These are phyloP conservation scores for Ustilago shanxiensis DNA, from an alignment of 1,284 basidiomycete species.

Conservation along the genomic window DNA sequence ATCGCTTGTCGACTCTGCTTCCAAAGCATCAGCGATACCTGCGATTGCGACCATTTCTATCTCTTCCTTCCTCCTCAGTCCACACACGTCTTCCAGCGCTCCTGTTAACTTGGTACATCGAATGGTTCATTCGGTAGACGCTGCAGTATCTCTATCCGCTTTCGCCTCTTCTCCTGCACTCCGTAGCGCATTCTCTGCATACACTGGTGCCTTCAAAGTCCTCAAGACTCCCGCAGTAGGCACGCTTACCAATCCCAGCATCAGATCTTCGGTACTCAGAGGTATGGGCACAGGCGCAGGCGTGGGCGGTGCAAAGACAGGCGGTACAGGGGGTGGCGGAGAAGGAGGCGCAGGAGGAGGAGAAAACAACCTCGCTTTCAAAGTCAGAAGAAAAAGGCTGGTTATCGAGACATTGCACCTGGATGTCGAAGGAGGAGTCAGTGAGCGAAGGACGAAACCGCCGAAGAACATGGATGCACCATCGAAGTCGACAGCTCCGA, in stretches of 20 bases:
- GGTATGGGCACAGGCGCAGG: slow-evolving; percentile 60
- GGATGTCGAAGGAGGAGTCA: slow-evolving; percentile 89
- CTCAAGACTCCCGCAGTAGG: slow-evolving; percentile 59
- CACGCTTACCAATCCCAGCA: slow-evolving; percentile 54
- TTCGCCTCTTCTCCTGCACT: slow-evolving; percentile 55
- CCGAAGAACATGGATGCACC: slow-evolving; percentile 21
- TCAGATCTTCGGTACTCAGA: slow-evolving; percentile 58
- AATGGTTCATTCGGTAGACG: slow-evolving; percentile 51
- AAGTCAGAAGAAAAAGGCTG: slow-evolving; percentile 86
- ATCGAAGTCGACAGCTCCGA: neutral
- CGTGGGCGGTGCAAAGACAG: neutral
- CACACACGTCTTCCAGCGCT: neutral
- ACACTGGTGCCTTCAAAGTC: slow-evolving; percentile 61
- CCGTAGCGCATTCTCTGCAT: slow-evolving; percentile 46
- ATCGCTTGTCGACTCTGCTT: slow-evolving; percentile 29
- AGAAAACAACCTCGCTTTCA: slow-evolving; percentile 95
- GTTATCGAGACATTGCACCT: slow-evolving; percentile 92
- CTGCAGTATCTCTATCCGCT: slow-evolving; percentile 53
- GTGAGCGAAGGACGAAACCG: slow-evolving; percentile 75
- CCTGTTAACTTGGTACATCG: slow-evolving; percentile 40
- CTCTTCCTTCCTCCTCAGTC: slow-evolving; percentile 42
- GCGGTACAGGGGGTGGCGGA: slow-evolving; percentile 32
- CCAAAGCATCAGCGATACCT: slow-evolving; percentile 29
- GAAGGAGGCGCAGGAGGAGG: slow-evolving; percentile 74
- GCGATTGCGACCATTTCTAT: slow-evolving; percentile 50